Conservation (phyloP, 345 rosid species). For the Fremontodendron californicum region DNA sequence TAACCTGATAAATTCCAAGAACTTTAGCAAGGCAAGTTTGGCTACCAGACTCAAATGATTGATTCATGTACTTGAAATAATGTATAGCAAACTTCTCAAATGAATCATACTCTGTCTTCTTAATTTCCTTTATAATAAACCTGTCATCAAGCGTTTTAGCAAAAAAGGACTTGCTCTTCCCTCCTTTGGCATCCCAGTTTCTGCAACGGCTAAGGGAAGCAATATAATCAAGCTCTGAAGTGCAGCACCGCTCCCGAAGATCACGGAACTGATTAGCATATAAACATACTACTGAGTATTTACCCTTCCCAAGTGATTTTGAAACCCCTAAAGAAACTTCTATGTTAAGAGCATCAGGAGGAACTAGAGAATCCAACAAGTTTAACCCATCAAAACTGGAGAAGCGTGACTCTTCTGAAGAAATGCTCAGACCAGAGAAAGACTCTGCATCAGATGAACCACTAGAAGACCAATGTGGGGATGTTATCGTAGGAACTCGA, state of each 20-base stretch:
- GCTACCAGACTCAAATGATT: slow-evolving; percentile 65
- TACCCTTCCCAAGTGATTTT: slow-evolving; percentile 65
- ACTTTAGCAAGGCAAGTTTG: slow-evolving; percentile 97
- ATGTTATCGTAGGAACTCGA: slow-evolving; percentile 38
- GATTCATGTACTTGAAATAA: slow-evolving; percentile 79
- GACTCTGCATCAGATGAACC: slow-evolving; percentile 57
- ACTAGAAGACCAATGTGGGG: slow-evolving; percentile 48
- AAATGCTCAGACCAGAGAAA: slow-evolving; percentile 31
- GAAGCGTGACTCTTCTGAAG: slow-evolving; percentile 53
- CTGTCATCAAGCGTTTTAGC: slow-evolving; percentile 87
- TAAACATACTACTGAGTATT: slow-evolving; percentile 69
- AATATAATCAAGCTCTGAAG: slow-evolving; percentile 76
- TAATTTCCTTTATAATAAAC: slow-evolving; percentile 89
- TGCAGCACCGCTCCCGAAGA: slow-evolving; percentile 61
- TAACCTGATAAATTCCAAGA: slow-evolving; percentile 93
- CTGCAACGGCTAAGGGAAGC: slow-evolving; percentile 86
- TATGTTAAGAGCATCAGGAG: slow-evolving; percentile 43
- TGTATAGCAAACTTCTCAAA: slow-evolving; percentile 76
- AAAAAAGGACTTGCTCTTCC: slow-evolving; percentile 84
- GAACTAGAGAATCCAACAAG: slow-evolving; percentile 55
- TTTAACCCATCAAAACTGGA: slow-evolving; percentile 74
- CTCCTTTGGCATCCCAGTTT: slow-evolving; percentile 97
- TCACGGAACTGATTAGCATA: slow-evolving; percentile 75
- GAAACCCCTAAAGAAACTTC: slow-evolving; percentile 62
- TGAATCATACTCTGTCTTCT: slow-evolving; percentile 87